These are phyloP conservation scores for Rhizopogon salebrosus DNA, from an alignment of 768 basidiomycete genomes.

Conservation along the genomic window DNA sequence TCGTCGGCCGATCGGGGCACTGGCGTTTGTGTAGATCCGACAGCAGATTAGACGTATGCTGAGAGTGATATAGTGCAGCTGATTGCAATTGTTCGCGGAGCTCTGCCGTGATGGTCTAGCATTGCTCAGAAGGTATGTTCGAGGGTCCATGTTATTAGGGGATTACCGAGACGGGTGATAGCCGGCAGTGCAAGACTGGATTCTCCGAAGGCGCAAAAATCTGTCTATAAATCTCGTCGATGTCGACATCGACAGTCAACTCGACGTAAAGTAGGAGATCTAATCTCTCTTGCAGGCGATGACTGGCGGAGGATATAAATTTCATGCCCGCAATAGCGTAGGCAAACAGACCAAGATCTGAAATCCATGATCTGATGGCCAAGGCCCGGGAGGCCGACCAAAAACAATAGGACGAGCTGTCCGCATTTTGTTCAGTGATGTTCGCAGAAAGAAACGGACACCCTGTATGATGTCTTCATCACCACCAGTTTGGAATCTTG, in stretches of 20 bases:
- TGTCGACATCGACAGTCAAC: not conserved
- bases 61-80: no score
- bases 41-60: no score
- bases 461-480: conserved; percentile 7
- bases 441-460: conserved; percentile 10
- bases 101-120: no score
- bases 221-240: not conserved
- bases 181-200: not conserved
- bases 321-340: conserved; percentile 11
- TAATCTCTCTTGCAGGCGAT: not conserved
- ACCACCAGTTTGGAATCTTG: no score
- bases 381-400: conserved; percentile 1
- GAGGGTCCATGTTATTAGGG: no score
- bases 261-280: not conserved
- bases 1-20: no score
- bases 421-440: conserved; percentile 8
- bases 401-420: conserved; percentile 1
- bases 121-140: no score
- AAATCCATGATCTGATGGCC: conserved; percentile 13
- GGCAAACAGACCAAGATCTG: conserved; percentile 10
- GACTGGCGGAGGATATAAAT: conserved; percentile 6
- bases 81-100: no score
- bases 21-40: no score
- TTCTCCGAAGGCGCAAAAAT: not conserved
- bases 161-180: not conserved